These are phyloP conservation scores for Apophysomyces sp. DNA, from an alignment of 371 early-diverging fungal species.

Conservation along the genomic window DNA sequence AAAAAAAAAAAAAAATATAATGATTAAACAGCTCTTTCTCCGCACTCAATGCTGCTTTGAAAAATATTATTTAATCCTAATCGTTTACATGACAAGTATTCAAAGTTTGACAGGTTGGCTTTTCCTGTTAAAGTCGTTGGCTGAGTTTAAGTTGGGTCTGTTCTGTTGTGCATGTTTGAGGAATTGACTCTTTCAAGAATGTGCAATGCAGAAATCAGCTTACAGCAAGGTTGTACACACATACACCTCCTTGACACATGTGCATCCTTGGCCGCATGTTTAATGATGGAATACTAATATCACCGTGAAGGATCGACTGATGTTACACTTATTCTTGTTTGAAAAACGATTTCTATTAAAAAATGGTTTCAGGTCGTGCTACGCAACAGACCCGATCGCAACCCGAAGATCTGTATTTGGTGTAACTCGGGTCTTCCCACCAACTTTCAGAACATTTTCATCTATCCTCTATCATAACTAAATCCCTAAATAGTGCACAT, in stretches of 20 bases:
- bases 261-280: background rate
- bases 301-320: background rate
- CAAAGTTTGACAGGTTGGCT: background rate
- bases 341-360: background rate
- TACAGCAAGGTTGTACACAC: background rate
- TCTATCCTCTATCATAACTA: too few relatives aligned
- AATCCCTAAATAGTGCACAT: too few relatives aligned
- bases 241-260: background rate
- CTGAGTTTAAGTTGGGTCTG: background rate
- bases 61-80: too few relatives aligned
- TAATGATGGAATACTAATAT: background rate
- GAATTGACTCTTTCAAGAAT: background rate
- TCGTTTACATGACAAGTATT: background rate
- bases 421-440: background rate
- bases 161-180: background rate
- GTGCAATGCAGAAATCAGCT: background rate
- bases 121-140: background rate
- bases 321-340: background rate
- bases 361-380: background rate
- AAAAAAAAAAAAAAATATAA: too few relatives aligned
- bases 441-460: too few relatives aligned
- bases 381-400: background rate
- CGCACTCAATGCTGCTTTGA: too few relatives aligned
- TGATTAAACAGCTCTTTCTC: too few relatives aligned
- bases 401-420: background rate